Evolutionary conservation across 83 land plant genomes (phyloP).

Genomic region (Isoetes engelmannii): DNA sequence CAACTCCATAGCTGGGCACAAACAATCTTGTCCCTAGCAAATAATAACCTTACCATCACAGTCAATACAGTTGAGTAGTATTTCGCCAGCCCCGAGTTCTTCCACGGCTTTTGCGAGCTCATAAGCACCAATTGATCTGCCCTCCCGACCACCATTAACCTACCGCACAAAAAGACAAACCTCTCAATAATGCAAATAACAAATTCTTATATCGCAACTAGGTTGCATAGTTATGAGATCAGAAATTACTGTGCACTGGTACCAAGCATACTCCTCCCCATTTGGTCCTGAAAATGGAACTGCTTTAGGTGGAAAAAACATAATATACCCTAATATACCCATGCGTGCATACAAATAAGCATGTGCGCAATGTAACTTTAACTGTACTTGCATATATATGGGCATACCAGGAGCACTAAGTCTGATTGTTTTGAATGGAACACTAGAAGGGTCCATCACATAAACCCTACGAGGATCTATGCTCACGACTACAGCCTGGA

Average conservation of each 20-base stretch:
- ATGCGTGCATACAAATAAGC: not conserved
- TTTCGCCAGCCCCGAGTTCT: slow-evolving; percentile 96
- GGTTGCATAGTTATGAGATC: not conserved
- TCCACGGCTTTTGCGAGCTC: slow-evolving; percentile 99
- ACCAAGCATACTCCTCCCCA: slow-evolving; percentile 93
- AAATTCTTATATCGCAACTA: too few relatives aligned
- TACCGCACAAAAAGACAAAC: slow-evolving; percentile 12
- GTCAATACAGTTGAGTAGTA: slow-evolving; percentile 94
- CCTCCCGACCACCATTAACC: slow-evolving; percentile 97
- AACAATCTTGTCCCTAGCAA: too few relatives aligned
- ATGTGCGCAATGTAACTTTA: not conserved
- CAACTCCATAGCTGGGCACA: too few relatives aligned
- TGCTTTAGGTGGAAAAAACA: not conserved
- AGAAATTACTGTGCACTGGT: slow-evolving; percentile 86
- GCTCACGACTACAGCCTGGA: slow-evolving; percentile 97
- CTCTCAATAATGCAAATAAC: not conserved
- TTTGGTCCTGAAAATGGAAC: slow-evolving; percentile 57
- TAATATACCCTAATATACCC: not conserved
- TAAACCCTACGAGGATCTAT: slow-evolving; percentile 94
- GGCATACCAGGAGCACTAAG: slow-evolving; percentile 50
- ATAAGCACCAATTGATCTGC: slow-evolving; percentile 90
- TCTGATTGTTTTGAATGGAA: slow-evolving; percentile 56
- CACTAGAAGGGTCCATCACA: slow-evolving; percentile 57
- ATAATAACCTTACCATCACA: slow-evolving; percentile 68
- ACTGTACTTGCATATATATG: not conserved